phyloP scores from a whole-genome alignment of 2,329 filamentous ascomycete species.

The Alternaria burnsii region DNA sequence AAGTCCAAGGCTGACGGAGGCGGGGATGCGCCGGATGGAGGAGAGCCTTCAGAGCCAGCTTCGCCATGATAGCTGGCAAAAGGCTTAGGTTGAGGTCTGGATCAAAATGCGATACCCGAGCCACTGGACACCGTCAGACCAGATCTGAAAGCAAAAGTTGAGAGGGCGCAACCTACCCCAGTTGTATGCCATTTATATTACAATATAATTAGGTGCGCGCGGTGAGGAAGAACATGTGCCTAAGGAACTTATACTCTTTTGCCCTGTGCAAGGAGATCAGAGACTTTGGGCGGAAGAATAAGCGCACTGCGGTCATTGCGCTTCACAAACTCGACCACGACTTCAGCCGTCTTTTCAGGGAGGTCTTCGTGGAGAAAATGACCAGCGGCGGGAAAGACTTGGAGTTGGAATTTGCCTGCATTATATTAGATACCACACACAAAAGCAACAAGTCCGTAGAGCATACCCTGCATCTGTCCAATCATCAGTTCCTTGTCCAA shows the following conservation, averaged over 20 bases:
- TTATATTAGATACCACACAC: slow-evolving; percentile 29
- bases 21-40: slow-evolving; percentile 22
- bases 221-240: neutral
- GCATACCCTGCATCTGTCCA: slow-evolving; percentile 91
- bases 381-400: slow-evolving; percentile 92
- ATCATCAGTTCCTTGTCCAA: slow-evolving; percentile 93
- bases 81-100: neutral
- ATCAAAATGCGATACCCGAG: slow-evolving; percentile 21
- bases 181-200: neutral
- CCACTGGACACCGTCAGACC: slow-evolving; percentile 5
- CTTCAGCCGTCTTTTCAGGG: slow-evolving; percentile 85
- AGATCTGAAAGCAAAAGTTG: neutral
- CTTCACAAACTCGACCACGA: slow-evolving; percentile 88
- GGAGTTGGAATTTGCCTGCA: slow-evolving; percentile 88
- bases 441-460: slow-evolving; percentile 12
- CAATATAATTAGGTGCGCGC: neutral
- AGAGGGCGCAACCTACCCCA: slow-evolving; percentile 4
- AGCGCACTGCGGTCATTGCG: slow-evolving; percentile 87
- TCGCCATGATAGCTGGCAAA: slow-evolving; percentile 28
- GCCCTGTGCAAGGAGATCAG: slow-evolving; percentile 58
- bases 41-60: slow-evolving; percentile 27
- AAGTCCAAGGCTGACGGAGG: slow-evolving; percentile 46
- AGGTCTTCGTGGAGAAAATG: slow-evolving; percentile 98
- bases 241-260: slow-evolving; percentile 56
- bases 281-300: slow-evolving; percentile 89